Evolutionary conservation across 768 basidiomycete species (phyloP).

Genomic region (Psilocybe tampanensis): DNA sequence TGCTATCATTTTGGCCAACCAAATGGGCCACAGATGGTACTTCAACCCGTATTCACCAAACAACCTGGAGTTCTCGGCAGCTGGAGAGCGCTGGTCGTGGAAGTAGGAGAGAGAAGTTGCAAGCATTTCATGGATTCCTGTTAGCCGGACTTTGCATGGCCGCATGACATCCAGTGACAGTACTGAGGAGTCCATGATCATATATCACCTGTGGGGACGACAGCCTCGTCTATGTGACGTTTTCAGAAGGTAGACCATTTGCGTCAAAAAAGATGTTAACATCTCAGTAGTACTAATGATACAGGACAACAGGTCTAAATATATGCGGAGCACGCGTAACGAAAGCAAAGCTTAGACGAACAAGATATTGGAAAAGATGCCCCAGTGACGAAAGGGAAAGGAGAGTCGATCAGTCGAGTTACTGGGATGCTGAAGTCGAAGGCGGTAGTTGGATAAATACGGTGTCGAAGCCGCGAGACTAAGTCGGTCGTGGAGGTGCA

Average conservation of each 20-base stretch:
- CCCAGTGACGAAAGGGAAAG: background rate
- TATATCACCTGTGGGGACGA: too few relatives aligned
- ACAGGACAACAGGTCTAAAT: conserved; percentile 19
- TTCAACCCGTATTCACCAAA: background rate
- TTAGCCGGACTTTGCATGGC: too few relatives aligned
- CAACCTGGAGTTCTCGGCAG: background rate
- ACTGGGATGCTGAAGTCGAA: conserved; percentile 4
- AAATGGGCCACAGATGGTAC: background rate
- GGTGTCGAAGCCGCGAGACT: background rate
- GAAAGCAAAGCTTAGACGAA: conserved; percentile 12
- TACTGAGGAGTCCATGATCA: too few relatives aligned
- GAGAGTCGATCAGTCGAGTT: background rate
- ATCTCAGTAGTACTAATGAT: conserved; percentile 14
- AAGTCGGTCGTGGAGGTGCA: conserved; percentile 11
- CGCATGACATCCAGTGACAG: too few relatives aligned
- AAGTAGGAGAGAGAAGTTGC: too few relatives aligned
- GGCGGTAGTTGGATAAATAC: conserved; percentile 9
- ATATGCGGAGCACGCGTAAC: conserved; percentile 15
- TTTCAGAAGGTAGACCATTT: background rate
- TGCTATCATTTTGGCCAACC: background rate
- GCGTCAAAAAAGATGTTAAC: conserved; percentile 9
- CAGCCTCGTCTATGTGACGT: too few relatives aligned
- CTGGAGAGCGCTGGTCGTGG: too few relatives aligned
- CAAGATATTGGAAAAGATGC: conserved; percentile 12
- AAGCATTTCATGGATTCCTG: too few relatives aligned